Evolutionary conservation across 2,329 filamentous ascomycete species (phyloP), one percentile per base, ranked within the genome.

Genomic region (Nannizziopsis arthrosporioides): DNA sequence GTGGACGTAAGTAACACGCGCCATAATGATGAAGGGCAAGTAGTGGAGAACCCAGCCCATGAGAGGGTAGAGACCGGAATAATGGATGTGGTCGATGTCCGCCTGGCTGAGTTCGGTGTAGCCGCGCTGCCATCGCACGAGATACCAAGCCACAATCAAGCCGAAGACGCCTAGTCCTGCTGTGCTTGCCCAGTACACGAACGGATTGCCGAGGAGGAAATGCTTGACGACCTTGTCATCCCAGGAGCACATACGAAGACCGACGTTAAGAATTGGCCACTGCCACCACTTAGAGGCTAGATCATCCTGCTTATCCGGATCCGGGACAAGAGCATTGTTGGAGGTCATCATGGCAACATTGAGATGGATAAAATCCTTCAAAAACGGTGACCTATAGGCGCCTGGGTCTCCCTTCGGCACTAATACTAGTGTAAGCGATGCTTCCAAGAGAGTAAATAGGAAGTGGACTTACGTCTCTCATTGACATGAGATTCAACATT

Each of bases 331-430:
- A 18, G 92, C 92, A 63, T 98, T 98, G 76, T 98, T 98, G 35
- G 92, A 96, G 2, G 92, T 98, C 90, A 96, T 95, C 92, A 98
- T 98, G 54, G 92, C 92, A 53, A 98, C 92, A 64, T 98, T 98
- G 53, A 96, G 73, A 66, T 98, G 92, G 54, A 98, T 82, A 61
- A 98, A 98, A 68, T 98, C 92, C 63, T 94, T 89, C 62, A 94
- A 75, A 76, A 98, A 98, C 2, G 93, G 92, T 32, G 90, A 96
- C 71, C 85, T 94, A 74, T 95, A 98, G 49, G 85, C 82, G 59
- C 84, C 86, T 47, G 92, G 85, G 67, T 95, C 85, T 58, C 85
- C 84, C 53, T 85, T 80, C 35, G 92, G 90, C 19, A 96, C 85
- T 92, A 59, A 32, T 39, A 32, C 7, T 14, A 34, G 37, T 57